Conservation (phyloP, 2,329 filamentous ascomycete genomes). For the Aspergillus ochraceoroseus region DNA sequence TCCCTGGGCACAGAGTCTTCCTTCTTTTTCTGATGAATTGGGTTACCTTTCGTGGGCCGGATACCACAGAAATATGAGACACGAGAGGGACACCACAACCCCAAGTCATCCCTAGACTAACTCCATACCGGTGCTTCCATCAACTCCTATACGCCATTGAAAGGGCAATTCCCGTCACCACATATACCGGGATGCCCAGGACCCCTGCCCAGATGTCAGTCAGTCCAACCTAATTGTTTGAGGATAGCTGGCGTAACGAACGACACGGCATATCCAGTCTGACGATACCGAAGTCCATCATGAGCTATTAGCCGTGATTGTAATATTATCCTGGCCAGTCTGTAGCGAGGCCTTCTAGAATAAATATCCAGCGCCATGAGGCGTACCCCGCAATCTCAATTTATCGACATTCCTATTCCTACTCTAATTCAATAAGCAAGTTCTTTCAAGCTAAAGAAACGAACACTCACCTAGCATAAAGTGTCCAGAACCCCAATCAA, state of each 20-base stretch:
- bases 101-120: conserved; percentile 31
- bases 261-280: conserved; percentile 16
- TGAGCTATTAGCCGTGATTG: not conserved
- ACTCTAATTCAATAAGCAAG: no score
- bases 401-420: no score
- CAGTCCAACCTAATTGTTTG: conserved; percentile 31
- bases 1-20: no score
- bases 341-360: conserved; percentile 16
- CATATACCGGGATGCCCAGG: conserved; percentile 34
- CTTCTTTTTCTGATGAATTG: no score
- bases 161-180: conserved; percentile 27
- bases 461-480: no score
- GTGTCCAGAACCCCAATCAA: no score
- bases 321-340: conserved; percentile 13
- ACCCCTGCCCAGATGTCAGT: conserved; percentile 28
- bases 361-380: conserved; percentile 20
- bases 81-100: conserved; percentile 13
- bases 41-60: conserved; percentile 12
- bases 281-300: conserved; percentile 17
- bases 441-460: no score
- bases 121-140: no score
- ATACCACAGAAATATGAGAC: conserved; percentile 14
- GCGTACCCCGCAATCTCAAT: conserved; percentile 11
- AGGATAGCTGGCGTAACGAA: conserved; percentile 35
- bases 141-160: no score